Evolutionary conservation across 352 stramenopile species (phyloP).

Genomic region (Globisporangium yorkense): DNA sequence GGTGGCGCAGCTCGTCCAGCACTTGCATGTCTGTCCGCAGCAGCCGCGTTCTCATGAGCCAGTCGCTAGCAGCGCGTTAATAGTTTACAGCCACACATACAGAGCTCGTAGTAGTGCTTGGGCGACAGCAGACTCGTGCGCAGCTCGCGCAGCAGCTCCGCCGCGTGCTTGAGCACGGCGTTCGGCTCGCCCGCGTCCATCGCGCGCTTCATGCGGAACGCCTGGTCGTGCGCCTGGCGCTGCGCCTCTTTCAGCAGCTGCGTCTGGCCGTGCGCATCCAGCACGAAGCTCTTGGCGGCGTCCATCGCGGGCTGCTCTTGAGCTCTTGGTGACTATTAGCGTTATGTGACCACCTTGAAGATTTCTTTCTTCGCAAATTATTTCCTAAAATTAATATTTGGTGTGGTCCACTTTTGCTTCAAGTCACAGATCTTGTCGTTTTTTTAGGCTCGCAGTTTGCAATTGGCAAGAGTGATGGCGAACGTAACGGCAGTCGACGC

Average conservation of each 20-base stretch:
- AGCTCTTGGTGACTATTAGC: too few relatives aligned
- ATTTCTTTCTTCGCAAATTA: too few relatives aligned
- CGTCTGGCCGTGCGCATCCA: conserved; percentile 61
- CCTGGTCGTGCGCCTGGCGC: conserved; percentile 63
- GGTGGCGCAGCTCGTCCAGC: conserved; percentile 91
- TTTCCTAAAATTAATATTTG: too few relatives aligned
- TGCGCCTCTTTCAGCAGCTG: conserved; percentile 72
- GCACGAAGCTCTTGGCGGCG: conserved; percentile 28
- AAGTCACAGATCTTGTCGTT: too few relatives aligned
- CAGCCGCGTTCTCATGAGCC: background rate
- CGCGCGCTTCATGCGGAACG: conserved; percentile 84
- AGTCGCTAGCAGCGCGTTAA: too few relatives aligned
- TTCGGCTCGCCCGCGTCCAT: conserved; percentile 69
- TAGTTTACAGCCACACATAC: conserved; percentile 48
- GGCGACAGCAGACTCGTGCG: conserved; percentile 90
- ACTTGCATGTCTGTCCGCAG: conserved; percentile 79
- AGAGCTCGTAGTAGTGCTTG: conserved; percentile 99
- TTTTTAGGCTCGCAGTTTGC: too few relatives aligned
- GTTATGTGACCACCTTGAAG: too few relatives aligned
- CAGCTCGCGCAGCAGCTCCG: conserved; percentile 81
- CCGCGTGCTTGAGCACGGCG: conserved; percentile 73
- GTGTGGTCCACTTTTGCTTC: too few relatives aligned
- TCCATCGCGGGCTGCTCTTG: conserved; percentile 5
- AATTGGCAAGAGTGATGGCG: background rate
- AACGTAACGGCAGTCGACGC: background rate